Base-by-base conservation (phyloP, 768 basidiomycete species). In the Kwoniella mangroviensis region DNA sequence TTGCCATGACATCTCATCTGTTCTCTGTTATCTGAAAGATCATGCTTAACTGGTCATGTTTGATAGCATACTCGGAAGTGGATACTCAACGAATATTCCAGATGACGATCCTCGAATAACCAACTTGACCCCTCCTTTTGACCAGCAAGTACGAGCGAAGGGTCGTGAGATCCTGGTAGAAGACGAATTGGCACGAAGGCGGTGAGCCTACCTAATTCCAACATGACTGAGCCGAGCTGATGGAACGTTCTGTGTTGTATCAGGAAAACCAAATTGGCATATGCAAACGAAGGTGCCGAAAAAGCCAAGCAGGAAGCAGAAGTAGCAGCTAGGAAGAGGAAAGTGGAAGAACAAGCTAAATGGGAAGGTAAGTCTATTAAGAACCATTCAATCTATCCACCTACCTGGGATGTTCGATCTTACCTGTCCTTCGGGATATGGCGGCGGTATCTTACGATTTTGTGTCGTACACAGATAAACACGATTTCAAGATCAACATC, bases 261-360 rank as follows among this genome's bases (percentile, higher is more conserved):
- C 45, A 81, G 82, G 56, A 79, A 79, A 59, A 73, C 75, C 34
- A 79, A 81, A 53, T 66, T 83, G 21, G 60, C 77, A 24, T 81
- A 79, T 49, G 82, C 82, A 1, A 83, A 83, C 52, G 80, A 83
- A 65, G 82, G 82, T 34, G 82, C 82, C 10, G 82, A 83, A 68
- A 79, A 81, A 43, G 79, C 80, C 21, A 77, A 77, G 49, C 65
- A 71, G 19, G 82, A 83, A 58, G 74, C 71, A 2, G 82, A 81
- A 45, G 68, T 79, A 28, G 68, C 67, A 2, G 74, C 71, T 41
- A 59, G 78, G 52, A 83, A 83, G 51, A 70, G 82, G n/a, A 81
- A 81, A 51, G 72, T 74, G 24, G 82, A 81, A 55, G 79, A 80
- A 13, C 76, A 78, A 58, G 76, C 63, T 17, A 75, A 74, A 63